Percentiles rank a stretch among this genome's conserved stretches.
phyloP scores from a whole-genome alignment of 805 yeast genomes.

The Tetrapisispora phaffii region DNA sequence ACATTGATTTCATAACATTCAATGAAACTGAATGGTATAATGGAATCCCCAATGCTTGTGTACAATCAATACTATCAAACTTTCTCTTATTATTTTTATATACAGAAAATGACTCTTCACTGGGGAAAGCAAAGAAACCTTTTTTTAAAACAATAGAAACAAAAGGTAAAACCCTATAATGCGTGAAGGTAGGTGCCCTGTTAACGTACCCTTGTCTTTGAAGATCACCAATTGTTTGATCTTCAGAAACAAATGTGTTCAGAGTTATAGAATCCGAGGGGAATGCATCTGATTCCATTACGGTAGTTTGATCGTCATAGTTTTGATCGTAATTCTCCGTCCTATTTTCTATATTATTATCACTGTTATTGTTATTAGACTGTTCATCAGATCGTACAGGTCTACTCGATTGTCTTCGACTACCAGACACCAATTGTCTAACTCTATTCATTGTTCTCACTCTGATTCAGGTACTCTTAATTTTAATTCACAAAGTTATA shows the following conservation, averaged over 20 bases:
- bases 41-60: conserved; percentile 29
- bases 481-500: too few species aligned
- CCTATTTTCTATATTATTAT: background rate
- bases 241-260: conserved; percentile 18
- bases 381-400: background rate
- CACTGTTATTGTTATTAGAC: background rate
- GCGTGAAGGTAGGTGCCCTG: conserved; percentile 21
- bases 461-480: too few species aligned
- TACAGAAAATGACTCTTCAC: conserved; percentile 23
- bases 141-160: conserved; percentile 28
- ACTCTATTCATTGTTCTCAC: conserved; percentile 11
- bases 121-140: conserved; percentile 33
- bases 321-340: background rate
- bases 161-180: conserved; percentile 26
- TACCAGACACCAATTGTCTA: conserved; percentile 7
- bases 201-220: conserved; percentile 23
- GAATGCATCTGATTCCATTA: conserved; percentile 7
- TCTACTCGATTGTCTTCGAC: background rate
- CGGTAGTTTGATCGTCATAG: conserved; percentile 14
- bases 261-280: conserved; percentile 12
- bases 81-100: conserved; percentile 24
- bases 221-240: conserved; percentile 23
- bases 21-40: conserved; percentile 28
- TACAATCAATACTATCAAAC: conserved; percentile 13
- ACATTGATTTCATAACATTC: conserved; percentile 23